Evolutionary conservation across 1,139 yeast genomes (phyloP), one percentile per base, ranked within the genome.

Genomic region (Nematodospora anomalae): DNA sequence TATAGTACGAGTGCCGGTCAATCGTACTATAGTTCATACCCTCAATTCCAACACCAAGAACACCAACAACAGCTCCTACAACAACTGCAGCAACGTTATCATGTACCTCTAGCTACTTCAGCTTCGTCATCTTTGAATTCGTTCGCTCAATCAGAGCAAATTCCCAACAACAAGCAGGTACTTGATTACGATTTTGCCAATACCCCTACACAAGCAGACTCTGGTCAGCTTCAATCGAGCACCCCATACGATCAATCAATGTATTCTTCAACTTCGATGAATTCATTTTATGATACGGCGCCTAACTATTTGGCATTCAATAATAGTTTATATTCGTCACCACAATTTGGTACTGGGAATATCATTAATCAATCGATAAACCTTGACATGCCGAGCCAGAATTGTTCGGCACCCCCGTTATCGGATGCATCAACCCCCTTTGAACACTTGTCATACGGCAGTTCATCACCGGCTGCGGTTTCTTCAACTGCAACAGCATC

Each of bases 1-100:
- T 16, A 27, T 15, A 32, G 29, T 36, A 32, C 41, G 46, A 46
- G 39, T 49, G 50, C 53, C 33, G 53, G 54, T 24, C 55, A 49
- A 31, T 40, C 52, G 21, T 51, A 48, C 41, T 30, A 36, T 24
- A 25, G 33, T 27, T 11, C 42, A 23, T 27, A 28, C 14, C 27
- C 35, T 10, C 38, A 33, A 24, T 30, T 18, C 10, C 41, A 29
- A 23, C 26, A 9, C 3, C 25, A 6, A 24, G 25, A 5, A 30
- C 27, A 9, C 20, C 27, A 10, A 26, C 37, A 35, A 10, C 30
- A 31, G 14, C 33, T 30, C 32, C 30, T 20, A 28, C n/a, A 24
- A 26, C 37, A 38, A 23, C 35, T 32, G 4, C 32, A 22, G 10
- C 38, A 32, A 22, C 40, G 30, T 23, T 22, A 32, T 10, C 28